Evolutionary conservation across 352 stramenopile genomes (phyloP).

Genomic region (Phytophthora fragariaefolia): DNA sequence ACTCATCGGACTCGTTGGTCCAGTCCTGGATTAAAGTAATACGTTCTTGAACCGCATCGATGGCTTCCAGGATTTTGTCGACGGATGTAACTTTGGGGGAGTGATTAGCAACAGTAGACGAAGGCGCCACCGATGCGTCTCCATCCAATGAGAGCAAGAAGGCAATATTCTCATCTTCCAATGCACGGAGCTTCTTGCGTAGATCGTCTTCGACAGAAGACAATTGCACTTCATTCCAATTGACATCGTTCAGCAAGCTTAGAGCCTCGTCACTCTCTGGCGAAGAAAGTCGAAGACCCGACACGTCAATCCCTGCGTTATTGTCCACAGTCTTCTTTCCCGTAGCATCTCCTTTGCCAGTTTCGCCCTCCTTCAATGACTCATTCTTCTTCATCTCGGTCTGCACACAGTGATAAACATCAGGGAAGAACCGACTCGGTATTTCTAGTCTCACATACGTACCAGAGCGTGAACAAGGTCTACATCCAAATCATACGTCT

Average conservation of each 20-base stretch:
- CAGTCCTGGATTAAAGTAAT: conserved; percentile 57
- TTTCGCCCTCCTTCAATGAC: neutral
- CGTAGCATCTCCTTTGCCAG: neutral
- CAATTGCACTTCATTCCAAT: conserved; percentile 67
- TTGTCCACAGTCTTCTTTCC: conserved; percentile 17
- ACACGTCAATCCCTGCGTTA: conserved; percentile 22
- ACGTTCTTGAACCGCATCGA: conserved; percentile 56
- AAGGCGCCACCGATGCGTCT: conserved; percentile 18
- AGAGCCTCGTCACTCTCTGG: conserved; percentile 69
- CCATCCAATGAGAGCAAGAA: conserved; percentile 76
- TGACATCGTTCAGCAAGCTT: conserved; percentile 51
- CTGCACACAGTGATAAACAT: too few species aligned
- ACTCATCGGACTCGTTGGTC: conserved; percentile 69
- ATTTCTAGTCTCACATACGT: too few species aligned
- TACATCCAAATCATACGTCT: conserved; percentile 72
- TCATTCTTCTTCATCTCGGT: conserved; percentile 51
- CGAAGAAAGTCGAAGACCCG: conserved; percentile 50
- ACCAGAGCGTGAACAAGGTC: conserved; percentile 65
- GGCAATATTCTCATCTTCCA: conserved; percentile 81
- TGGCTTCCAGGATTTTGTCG: conserved; percentile 64
- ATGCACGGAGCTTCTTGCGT: conserved; percentile 54
- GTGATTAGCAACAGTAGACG: neutral
- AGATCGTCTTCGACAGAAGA: conserved; percentile 60
- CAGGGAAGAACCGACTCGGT: too few species aligned
- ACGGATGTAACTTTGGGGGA: conserved; percentile 39